Percentiles rank a stretch among this genome's conserved stretches.
Conservation (phyloP, 305 asterid species). For the Stenogyne calaminthoides region DNA sequence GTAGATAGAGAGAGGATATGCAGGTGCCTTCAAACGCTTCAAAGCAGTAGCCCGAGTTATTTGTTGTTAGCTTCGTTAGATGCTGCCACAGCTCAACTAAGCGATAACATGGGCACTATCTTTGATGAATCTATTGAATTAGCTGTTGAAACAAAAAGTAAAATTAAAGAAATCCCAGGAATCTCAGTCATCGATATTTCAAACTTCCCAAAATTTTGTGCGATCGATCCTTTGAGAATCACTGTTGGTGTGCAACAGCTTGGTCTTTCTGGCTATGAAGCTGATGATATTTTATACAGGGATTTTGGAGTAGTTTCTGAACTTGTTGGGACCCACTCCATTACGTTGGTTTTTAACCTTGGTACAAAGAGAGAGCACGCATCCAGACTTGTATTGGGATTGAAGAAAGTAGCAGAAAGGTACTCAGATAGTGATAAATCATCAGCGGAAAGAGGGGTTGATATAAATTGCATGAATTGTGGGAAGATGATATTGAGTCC, state of each 20-base stretch:
- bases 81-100: constrained; percentile 54
- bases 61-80: constrained; percentile 54
- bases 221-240: constrained; percentile 51
- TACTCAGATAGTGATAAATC: neutral
- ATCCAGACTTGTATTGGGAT: constrained; percentile 40
- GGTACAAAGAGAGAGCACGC: constrained; percentile 54
- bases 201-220: constrained; percentile 35
- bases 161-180: constrained; percentile 37
- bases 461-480: constrained; percentile 18
- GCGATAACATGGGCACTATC: constrained; percentile 30
- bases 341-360: constrained; percentile 49
- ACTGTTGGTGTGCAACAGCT: constrained; percentile 44
- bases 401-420: constrained; percentile 41
- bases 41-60: constrained; percentile 62
- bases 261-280: constrained; percentile 49
- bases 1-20: constrained; percentile 45
- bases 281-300: constrained; percentile 43
- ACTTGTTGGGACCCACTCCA: constrained; percentile 49
- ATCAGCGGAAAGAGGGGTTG: neutral
- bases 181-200: constrained; percentile 35
- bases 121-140: constrained; percentile 42
- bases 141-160: constrained; percentile 38
- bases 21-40: constrained; percentile 55
- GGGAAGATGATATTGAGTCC: constrained; percentile 46
- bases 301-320: constrained; percentile 45